Percentiles rank a stretch among this genome's conserved stretches.
These are phyloP conservation scores for Lachnum nothofagi DNA, from an alignment of 2,329 filamentous ascomycete genomes.

Conservation along the genomic window DNA sequence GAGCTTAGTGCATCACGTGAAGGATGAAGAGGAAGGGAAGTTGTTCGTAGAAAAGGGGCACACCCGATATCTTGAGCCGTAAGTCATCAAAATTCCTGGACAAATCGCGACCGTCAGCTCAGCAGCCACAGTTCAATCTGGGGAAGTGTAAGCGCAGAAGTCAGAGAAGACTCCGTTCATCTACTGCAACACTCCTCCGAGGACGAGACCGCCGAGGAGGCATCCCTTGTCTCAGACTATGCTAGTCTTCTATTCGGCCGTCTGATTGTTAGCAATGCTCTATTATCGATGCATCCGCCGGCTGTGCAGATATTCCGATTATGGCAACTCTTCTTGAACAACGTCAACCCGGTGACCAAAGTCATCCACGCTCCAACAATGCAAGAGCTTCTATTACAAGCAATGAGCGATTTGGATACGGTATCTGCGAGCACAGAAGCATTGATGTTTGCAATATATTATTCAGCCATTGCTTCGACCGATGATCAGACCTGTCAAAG, in stretches of 20 bases:
- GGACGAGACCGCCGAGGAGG: too few relatives aligned
- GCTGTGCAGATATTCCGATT: conserved; percentile 55
- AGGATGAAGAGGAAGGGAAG: too few relatives aligned
- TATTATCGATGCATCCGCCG: conserved; percentile 42
- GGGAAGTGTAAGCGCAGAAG: too few relatives aligned
- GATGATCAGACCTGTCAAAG: conserved; percentile 47
- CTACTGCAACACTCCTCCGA: too few relatives aligned
- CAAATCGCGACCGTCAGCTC: too few relatives aligned
- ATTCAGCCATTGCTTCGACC: conserved; percentile 54
- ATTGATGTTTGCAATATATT: conserved; percentile 61
- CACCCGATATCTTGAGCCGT: too few relatives aligned
- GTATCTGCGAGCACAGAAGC: conserved; percentile 51
- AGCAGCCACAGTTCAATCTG: too few relatives aligned
- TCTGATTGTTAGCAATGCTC: background rate
- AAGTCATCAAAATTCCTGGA: too few relatives aligned
- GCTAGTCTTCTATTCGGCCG: background rate
- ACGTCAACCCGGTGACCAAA: conserved; percentile 63
- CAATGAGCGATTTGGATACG: conserved; percentile 45
- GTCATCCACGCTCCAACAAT: conserved; percentile 61
- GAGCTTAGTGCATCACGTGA: too few relatives aligned
- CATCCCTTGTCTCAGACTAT: background rate
- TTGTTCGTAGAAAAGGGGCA: too few relatives aligned
- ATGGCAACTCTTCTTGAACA: conserved; percentile 65
- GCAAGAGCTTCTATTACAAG: conserved; percentile 58
- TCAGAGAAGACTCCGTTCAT: too few relatives aligned